Evolutionary conservation across 768 basidiomycete genomes (phyloP).

Genomic region (Naganishia friedmannii): DNA sequence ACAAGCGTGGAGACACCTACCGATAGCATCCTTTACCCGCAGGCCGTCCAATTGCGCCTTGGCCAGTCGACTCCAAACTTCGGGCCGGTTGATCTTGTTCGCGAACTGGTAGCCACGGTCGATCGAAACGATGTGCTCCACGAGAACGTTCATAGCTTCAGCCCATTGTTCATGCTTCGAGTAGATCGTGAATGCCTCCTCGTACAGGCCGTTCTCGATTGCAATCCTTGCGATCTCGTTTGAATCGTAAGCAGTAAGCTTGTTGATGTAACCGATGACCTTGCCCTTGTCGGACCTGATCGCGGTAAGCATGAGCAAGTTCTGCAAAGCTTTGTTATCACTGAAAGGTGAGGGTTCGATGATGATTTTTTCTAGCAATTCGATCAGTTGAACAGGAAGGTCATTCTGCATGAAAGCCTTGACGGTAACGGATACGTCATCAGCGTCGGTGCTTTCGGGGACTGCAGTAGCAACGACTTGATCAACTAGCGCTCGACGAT

Average conservation of each 20-base stretch:
- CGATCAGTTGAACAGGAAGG: slow-evolving; percentile 93
- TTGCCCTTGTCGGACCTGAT: slow-evolving; percentile 98
- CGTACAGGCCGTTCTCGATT: slow-evolving; percentile 88
- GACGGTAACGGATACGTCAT: slow-evolving; percentile 97
- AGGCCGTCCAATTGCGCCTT: slow-evolving; percentile 98
- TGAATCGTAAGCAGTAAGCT: slow-evolving; percentile 89
- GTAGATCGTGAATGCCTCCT: slow-evolving; percentile 95
- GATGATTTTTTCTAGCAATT: slow-evolving; percentile 96
- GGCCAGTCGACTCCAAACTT: slow-evolving; percentile 95
- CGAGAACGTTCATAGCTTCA: slow-evolving; percentile 93
- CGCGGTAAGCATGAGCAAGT: slow-evolving; percentile 87
- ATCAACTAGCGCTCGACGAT: slow-evolving; percentile 90
- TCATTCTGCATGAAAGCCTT: slow-evolving; percentile 97
- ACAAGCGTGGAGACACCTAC: slow-evolving; percentile 54
- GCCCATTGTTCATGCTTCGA: slow-evolving; percentile 95
- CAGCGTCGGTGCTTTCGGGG: slow-evolving; percentile 94
- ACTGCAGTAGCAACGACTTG: slow-evolving; percentile 91
- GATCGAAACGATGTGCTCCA: slow-evolving; percentile 96
- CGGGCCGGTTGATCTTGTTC: slow-evolving; percentile 90
- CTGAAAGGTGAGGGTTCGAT: slow-evolving; percentile 95
- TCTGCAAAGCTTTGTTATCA: slow-evolving; percentile 95
- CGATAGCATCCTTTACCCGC: slow-evolving; percentile 95
- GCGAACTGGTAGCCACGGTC: slow-evolving; percentile 96
- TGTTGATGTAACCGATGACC: slow-evolving; percentile 96
- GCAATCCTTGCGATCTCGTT: slow-evolving; percentile 95